Evolutionary conservation across 805 yeast species (phyloP).

Genomic region (Lachancea dasiensis): DNA sequence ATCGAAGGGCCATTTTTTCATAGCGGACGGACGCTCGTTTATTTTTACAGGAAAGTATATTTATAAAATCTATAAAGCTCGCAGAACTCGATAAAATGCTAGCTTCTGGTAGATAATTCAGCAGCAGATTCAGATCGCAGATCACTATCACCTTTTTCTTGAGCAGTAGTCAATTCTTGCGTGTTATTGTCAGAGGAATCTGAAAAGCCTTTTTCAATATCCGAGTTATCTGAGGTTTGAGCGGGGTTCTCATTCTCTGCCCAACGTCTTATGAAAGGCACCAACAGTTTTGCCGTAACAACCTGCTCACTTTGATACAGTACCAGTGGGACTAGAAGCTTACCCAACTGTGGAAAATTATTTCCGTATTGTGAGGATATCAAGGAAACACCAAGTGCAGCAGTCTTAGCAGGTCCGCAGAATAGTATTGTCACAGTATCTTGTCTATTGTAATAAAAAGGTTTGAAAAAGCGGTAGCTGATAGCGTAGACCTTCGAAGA

Average conservation of each 20-base stretch:
- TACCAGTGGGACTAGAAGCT: slow-evolving; percentile 73
- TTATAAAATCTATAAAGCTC: too few species aligned
- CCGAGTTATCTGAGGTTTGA: too few species aligned
- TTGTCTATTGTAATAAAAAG: slow-evolving; percentile 62
- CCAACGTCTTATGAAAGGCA: slow-evolving; percentile 66
- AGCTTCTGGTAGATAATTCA: too few species aligned
- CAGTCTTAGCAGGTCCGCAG: slow-evolving; percentile 92
- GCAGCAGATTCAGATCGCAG: too few species aligned
- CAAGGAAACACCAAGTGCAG: slow-evolving; percentile 83
- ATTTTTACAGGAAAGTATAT: too few species aligned
- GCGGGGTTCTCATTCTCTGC: slow-evolving; percentile 15
- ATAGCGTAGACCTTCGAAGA: slow-evolving; percentile 42
- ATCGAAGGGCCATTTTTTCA: too few species aligned
- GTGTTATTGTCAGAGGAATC: too few species aligned
- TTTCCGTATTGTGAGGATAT: slow-evolving; percentile 76
- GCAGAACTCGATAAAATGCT: too few species aligned
- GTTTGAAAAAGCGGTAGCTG: slow-evolving; percentile 38
- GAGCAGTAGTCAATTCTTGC: too few species aligned
- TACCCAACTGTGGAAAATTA: slow-evolving; percentile 55
- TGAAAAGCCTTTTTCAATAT: too few species aligned
- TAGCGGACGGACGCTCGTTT: too few species aligned
- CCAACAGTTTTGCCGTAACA: slow-evolving; percentile 67
- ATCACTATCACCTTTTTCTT: too few species aligned
- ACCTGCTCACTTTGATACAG: slow-evolving; percentile 86
- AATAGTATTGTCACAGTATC: slow-evolving; percentile 78